Conservation (phyloP, 1,284 basidiomycete species). For the Pholiota adiposa region DNA sequence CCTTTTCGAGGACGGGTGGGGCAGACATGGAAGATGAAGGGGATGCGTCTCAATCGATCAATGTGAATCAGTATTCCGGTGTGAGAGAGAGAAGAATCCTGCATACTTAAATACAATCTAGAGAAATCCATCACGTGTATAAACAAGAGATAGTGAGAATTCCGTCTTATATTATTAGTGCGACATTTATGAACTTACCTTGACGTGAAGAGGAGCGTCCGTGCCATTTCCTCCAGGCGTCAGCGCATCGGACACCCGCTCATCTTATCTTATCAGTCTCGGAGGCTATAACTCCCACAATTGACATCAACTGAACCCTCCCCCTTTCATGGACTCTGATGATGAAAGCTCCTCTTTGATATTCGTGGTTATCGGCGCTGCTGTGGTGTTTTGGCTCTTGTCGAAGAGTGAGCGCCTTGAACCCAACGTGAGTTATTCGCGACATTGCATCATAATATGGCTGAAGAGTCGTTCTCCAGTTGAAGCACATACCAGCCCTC, state of each 20-base stretch:
- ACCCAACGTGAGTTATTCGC: constrained; percentile 15
- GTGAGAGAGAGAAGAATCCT: constrained; percentile 5
- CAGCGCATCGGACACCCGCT: neutral
- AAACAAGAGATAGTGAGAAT: constrained; percentile 2
- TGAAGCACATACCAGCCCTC: constrained; percentile 17
- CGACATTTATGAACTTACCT: neutral
- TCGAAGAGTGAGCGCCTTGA: constrained; percentile 12
- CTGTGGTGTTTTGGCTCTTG: constrained; percentile 2
- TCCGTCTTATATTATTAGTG: neutral
- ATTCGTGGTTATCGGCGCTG: constrained; percentile 15
- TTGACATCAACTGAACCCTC: no score
- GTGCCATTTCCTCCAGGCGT: constrained; percentile 2
- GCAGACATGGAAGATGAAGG: constrained; percentile 8
- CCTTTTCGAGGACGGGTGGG: constrained; percentile 53
- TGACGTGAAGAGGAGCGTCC: neutral
- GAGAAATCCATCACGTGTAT: constrained; percentile 20
- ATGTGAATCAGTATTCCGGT: neutral
- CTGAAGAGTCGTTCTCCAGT: constrained; percentile 8
- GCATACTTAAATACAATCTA: constrained; percentile 13
- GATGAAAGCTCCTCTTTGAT: constrained; percentile 17
- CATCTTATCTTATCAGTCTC: constrained; percentile 22
- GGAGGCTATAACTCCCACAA: neutral
- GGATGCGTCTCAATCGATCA: neutral
- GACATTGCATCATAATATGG: neutral
- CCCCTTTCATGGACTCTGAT: constrained; percentile 16